Evolutionary conservation across 495 filamentous ascomycete species (phyloP), one percentile per base, ranked within the genome.

Genomic region (Cetradonia linearis): DNA sequence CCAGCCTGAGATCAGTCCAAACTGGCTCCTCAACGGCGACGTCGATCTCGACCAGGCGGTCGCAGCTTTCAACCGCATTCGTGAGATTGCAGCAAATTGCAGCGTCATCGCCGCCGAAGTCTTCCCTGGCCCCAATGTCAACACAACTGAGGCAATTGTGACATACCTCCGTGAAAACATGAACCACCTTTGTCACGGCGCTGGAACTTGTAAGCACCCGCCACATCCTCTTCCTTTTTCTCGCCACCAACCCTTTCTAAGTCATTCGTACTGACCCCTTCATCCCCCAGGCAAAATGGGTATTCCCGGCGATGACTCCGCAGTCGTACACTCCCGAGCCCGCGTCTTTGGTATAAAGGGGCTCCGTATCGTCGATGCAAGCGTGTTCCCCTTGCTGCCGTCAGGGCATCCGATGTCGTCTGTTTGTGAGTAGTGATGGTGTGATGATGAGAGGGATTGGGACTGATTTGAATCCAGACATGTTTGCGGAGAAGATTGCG

Each of bases 291-390:
- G 69, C 75, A 36, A 80, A 78, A 85, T 86, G 81, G 82, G 83
- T 2, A 68, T 55, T 9, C 28, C 38, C 0, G 60, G 61, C 28
- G 82, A 86, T 64, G 23, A 62, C 0, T 77, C 73, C 68, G 81
- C 83, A 0, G 84, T 87, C 11, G 73, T 86, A 13, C 83, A 86
- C 63, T 62, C 68, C 1, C 66, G 72, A 18, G 77, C 72, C 0
- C 71, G 71, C 30, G 83, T 85, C 0, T 70, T 70, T 57, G 81
- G 81, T 0, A 78, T 83, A 0, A 58, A 71, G 1, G 69, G 71
- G 2, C 57, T 86, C 56, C 72, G 83, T 20, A 77, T 85, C n/a
- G 80, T 85, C 2, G 83, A 86, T 71, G 78, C 79, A 2, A 76
- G 74, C 37, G 68, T 78, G 18, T 81, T 86, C 62, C 77, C 83